phyloP scores from a whole-genome alignment of 1,139 yeast genomes.

The Candida mesenterica region DNA sequence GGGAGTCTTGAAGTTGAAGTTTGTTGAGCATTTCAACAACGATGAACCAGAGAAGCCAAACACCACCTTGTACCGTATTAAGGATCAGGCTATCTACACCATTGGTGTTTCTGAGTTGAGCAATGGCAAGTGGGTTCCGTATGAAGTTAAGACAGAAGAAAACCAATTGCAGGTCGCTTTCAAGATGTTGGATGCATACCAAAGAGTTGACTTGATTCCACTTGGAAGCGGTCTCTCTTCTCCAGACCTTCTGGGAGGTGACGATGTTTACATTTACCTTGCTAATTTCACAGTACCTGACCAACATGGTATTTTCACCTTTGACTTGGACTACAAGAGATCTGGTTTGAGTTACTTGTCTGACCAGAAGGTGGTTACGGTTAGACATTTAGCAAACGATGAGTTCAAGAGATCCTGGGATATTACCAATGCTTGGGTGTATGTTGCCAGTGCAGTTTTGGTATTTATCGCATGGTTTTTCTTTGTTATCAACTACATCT shows the following conservation, averaged over 20 bases:
- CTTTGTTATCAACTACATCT: slow-evolving; percentile 68
- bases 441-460: slow-evolving; percentile 64
- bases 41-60: slow-evolving; percentile 39
- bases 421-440: slow-evolving; percentile 91
- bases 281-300: slow-evolving; percentile 75
- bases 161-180: slow-evolving; percentile 77
- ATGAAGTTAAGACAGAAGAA: slow-evolving; percentile 37
- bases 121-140: slow-evolving; percentile 70
- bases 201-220: slow-evolving; percentile 61
- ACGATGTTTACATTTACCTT: slow-evolving; percentile 34
- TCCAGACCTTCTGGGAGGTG: slow-evolving; percentile 44
- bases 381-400: slow-evolving; percentile 93
- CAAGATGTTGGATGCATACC: slow-evolving; percentile 93
- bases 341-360: slow-evolving; percentile 70
- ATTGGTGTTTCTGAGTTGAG: slow-evolving; percentile 68
- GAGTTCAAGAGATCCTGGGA: slow-evolving; percentile 95
- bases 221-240: slow-evolving; percentile 41
- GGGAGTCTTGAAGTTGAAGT: slow-evolving; percentile 58
- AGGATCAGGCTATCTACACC: slow-evolving; percentile 63
- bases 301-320: slow-evolving; percentile 96
- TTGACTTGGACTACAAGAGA: slow-evolving; percentile 75
- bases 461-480: slow-evolving; percentile 76
- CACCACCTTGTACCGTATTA: slow-evolving; percentile 62
- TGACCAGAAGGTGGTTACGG: slow-evolving; percentile 71
- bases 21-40: slow-evolving; percentile 51